Evolutionary conservation across 352 stramenopile species (phyloP).

Genomic region (Phytophthora melonis): DNA sequence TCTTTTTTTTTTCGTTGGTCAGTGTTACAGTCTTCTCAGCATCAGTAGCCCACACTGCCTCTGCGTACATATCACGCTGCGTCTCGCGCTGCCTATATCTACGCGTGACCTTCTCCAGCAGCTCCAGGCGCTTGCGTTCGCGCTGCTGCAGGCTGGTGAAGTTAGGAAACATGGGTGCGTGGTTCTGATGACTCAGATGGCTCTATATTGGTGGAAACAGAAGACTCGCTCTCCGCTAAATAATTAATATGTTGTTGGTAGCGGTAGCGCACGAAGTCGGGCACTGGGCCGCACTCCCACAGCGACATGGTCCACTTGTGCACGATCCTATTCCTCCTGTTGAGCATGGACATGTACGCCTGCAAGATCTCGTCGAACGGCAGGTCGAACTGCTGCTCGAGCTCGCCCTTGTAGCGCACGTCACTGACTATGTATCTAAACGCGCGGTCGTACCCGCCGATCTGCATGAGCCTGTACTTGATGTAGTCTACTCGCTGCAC

Average conservation of each 20-base stretch:
- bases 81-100: neutral
- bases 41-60: conserved; percentile 1
- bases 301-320: conserved; percentile 7
- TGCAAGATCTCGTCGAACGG: conserved; percentile 11
- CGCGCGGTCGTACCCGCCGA: neutral
- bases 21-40: neutral
- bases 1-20: neutral
- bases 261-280: neutral
- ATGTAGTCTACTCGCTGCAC: conserved; percentile 10
- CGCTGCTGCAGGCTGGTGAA: conserved; percentile 9
- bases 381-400: conserved; percentile 12
- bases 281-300: conserved; percentile 1
- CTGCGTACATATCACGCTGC: conserved; percentile 10
- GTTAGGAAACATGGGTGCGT: conserved; percentile 5
- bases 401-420: neutral
- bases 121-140: neutral
- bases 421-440: conserved; percentile 3
- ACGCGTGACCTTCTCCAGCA: conserved; percentile 1
- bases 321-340: conserved; percentile 6
- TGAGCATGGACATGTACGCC: conserved; percentile 3
- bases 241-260: conserved; percentile 2
- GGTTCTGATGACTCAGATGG: neutral
- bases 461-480: conserved; percentile 1
- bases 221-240: conserved; percentile 1
- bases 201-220: neutral